A percentile compares a stretch with the other conserved stretches of the same genome.
phyloP scores from a whole-genome alignment of 257 asterid genomes.

The Mentha longifolia region DNA sequence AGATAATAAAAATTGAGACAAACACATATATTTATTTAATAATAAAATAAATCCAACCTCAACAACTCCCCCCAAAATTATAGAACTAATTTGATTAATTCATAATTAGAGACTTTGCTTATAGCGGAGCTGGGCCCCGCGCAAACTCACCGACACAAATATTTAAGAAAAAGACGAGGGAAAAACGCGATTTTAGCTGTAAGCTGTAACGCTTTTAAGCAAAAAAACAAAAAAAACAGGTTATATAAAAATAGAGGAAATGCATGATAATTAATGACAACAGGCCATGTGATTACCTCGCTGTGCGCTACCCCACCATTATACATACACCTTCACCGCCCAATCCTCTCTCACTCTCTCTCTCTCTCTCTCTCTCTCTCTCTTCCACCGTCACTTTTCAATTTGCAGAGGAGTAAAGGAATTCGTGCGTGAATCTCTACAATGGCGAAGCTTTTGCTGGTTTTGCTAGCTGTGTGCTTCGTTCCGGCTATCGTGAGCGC shows the following conservation, averaged over 20 bases:
- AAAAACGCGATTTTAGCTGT: background rate
- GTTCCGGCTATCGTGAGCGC: conserved; percentile 57
- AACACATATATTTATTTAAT: too few species aligned
- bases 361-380: background rate
- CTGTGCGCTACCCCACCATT: conserved; percentile 23
- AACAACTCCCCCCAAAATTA: background rate
- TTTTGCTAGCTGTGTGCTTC: conserved; percentile 49
- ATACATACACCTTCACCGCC: conserved; percentile 23
- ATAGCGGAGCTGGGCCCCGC: background rate
- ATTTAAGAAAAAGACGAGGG: background rate
- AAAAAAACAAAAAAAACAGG: background rate
- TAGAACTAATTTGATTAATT: background rate
- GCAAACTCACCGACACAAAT: conserved; percentile 27
- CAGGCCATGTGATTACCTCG: conserved; percentile 35
- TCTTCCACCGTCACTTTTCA: conserved; percentile 16
- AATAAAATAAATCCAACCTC: background rate
- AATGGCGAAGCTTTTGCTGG: conserved; percentile 53
- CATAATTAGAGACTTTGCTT: background rate
- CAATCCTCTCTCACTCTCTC: background rate
- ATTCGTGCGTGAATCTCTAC: background rate
- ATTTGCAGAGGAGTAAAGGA: conserved; percentile 5
- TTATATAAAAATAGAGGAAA: background rate
- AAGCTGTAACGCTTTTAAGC: background rate
- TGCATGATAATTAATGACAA: conserved; percentile 13
- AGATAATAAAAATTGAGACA: too few species aligned